Percentiles rank a stretch among this genome's conserved stretches.
These are phyloP conservation scores for Mycena sanguinolenta DNA, from an alignment of 768 basidiomycete genomes.

Conservation along the genomic window DNA sequence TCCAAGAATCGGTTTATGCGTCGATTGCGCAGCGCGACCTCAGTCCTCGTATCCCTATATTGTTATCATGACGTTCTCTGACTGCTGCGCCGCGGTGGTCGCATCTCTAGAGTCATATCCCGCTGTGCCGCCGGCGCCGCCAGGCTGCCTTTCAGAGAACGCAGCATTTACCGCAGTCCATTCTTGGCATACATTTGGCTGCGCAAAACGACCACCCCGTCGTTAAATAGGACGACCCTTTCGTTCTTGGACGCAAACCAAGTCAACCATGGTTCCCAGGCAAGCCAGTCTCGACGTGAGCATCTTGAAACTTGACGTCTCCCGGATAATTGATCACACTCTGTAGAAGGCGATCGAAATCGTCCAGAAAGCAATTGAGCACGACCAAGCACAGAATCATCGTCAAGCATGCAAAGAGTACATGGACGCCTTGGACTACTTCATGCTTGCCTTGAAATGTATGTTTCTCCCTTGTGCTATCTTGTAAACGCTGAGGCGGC, in stretches of 20 bases:
- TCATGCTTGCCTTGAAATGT: constrained; percentile 88
- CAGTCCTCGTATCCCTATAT: no score
- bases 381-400: constrained; percentile 82
- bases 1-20: no score
- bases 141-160: no score
- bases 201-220: background rate
- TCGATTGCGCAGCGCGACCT: no score
- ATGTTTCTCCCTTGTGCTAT: constrained; percentile 39
- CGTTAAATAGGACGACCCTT: background rate
- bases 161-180: background rate
- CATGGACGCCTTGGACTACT: constrained; percentile 86
- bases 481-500: background rate
- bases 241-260: background rate
- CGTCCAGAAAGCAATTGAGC: constrained; percentile 81
- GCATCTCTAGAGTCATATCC: no score
- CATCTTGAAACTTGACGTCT: background rate
- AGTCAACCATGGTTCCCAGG: constrained; percentile 8
- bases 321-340: no score
- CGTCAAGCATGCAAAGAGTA: constrained; percentile 84
- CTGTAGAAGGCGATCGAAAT: constrained; percentile 70
- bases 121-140: no score
- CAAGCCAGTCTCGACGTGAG: constrained; percentile 18
- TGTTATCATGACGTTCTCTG: no score
- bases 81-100: no score
- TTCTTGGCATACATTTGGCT: background rate